These are phyloP conservation scores for Stygiomarasmius scandens DNA, from an alignment of 1,284 basidiomycete species.

Conservation along the genomic window DNA sequence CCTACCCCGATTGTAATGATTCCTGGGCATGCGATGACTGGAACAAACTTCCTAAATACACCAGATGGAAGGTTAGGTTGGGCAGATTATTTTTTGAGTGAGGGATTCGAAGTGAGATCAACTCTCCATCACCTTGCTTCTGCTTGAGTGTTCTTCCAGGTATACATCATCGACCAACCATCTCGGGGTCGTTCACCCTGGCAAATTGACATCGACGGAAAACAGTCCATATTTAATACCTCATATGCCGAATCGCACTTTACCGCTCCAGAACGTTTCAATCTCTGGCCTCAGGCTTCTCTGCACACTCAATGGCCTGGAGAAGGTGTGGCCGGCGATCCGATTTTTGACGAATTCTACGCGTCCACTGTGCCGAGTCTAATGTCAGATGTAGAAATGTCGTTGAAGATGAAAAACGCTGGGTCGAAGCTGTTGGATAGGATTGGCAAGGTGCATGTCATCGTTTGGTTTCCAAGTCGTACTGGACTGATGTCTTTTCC, in stretches of 20 bases:
- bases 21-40: conserved; percentile 38
- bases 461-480: background rate
- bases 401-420: conserved; percentile 4
- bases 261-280: conserved; percentile 27
- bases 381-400: background rate
- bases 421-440: conserved; percentile 6
- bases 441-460: conserved; percentile 1
- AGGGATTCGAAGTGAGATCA: conserved; percentile 35
- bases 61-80: conserved; percentile 38
- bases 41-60: conserved; percentile 35
- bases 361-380: conserved; percentile 18
- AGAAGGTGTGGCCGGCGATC: conserved; percentile 28
- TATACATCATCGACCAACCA: conserved; percentile 35
- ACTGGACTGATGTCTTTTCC: background rate
- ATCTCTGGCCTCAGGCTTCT: conserved; percentile 31
- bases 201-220: conserved; percentile 29
- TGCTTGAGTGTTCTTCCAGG: too few relatives aligned
- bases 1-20: conserved; percentile 26
- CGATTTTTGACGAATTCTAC: conserved; percentile 32
- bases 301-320: conserved; percentile 38
- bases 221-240: conserved; percentile 16
- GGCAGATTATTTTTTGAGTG: conserved; percentile 38
- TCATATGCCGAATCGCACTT: background rate
- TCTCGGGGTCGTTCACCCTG: conserved; percentile 33
- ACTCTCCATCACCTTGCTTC: too few relatives aligned